Conservation (phyloP, 768 basidiomycete genomes). For the Boletellus emodensis region DNA sequence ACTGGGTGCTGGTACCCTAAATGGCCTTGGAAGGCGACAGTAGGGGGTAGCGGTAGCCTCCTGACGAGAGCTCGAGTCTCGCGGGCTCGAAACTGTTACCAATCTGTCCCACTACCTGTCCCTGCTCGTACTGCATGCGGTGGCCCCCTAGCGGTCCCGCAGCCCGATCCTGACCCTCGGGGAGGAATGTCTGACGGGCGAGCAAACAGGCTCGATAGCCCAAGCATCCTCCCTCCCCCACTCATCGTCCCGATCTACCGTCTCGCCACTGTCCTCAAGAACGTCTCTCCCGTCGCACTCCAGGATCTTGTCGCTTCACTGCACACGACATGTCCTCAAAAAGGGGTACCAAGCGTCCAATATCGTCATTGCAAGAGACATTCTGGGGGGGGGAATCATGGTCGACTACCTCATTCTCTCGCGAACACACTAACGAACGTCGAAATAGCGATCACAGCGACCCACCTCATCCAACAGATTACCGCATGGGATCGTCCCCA, state of each 20-base stretch:
- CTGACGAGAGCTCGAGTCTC: too few relatives aligned
- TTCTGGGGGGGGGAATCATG: conserved; percentile 22
- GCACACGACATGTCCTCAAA: conserved; percentile 24
- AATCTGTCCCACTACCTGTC: too few relatives aligned
- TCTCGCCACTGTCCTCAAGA: conserved; percentile 21
- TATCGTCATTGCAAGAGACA: conserved; percentile 22
- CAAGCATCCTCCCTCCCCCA: too few relatives aligned
- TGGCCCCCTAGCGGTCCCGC: too few relatives aligned
- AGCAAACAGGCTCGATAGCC: too few relatives aligned
- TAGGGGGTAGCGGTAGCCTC: too few relatives aligned
- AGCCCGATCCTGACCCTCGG: too few relatives aligned
- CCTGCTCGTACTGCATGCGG: too few relatives aligned
- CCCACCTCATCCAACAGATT: conserved; percentile 38
- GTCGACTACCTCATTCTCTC: conserved; percentile 2
- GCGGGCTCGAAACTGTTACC: too few relatives aligned
- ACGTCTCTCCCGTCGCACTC: conserved; percentile 18
- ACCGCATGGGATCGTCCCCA: conserved; percentile 50
- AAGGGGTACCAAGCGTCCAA: conserved; percentile 21
- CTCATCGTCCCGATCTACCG: conserved; percentile 23
- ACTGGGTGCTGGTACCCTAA: too few relatives aligned
- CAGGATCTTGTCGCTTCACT: conserved; percentile 22
- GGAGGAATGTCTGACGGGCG: too few relatives aligned
- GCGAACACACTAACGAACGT: background rate
- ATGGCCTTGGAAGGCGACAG: too few relatives aligned
- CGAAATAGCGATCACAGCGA: conserved; percentile 17